Conservation (phyloP, 345 rosid species). For the Rubroshorea leprosula region DNA sequence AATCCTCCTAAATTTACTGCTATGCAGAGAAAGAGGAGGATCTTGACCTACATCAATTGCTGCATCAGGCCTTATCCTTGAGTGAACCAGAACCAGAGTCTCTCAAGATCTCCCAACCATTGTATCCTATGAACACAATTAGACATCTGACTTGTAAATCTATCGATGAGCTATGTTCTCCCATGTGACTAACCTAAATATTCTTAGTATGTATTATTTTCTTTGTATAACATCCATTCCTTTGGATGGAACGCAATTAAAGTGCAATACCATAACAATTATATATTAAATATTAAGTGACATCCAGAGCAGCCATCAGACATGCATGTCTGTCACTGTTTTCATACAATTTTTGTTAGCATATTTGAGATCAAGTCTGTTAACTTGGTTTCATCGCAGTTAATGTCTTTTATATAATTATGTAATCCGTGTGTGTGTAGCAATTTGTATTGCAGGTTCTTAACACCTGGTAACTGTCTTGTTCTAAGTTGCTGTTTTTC, state of each 20-base stretch:
- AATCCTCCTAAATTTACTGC: slow-evolving; percentile 16
- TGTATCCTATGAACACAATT: neutral
- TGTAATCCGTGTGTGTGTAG: too few species aligned
- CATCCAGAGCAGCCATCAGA: neutral
- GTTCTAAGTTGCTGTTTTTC: too few species aligned
- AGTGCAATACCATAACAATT: neutral
- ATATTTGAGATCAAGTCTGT: too few species aligned
- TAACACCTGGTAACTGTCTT: too few species aligned
- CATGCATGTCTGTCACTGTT: neutral
- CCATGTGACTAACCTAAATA: neutral
- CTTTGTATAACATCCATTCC: too few species aligned
- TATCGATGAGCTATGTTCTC: neutral
- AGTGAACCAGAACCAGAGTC: too few species aligned
- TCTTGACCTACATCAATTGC: slow-evolving; percentile 76
- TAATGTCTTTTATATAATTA: too few species aligned
- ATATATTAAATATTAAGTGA: too few species aligned
- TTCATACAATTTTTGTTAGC: too few species aligned
- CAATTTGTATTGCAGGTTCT: too few species aligned
- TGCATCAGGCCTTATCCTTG: slow-evolving; percentile 50
- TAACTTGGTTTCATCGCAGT: too few species aligned
- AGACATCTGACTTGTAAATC: neutral
- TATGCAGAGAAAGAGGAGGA: slow-evolving; percentile 74
- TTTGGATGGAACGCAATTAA: neutral
- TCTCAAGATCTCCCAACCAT: neutral
- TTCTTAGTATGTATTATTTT: neutral